Evolutionary conservation across 345 rosid species (phyloP), one percentile per base, ranked within the genome.

Genomic region (Lumnitzera littorea): DNA sequence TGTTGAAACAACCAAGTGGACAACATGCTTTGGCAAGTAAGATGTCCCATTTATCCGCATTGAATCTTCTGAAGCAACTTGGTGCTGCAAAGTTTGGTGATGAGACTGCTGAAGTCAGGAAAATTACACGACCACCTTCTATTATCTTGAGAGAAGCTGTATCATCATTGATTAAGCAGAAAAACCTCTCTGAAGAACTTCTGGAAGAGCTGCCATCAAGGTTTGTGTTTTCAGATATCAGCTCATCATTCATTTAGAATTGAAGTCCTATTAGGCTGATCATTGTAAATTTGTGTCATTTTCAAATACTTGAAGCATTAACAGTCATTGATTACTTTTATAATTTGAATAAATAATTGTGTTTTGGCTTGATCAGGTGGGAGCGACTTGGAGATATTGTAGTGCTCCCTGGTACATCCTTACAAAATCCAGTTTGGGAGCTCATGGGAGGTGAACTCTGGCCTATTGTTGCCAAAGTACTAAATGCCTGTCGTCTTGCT

Each of bases 311-410:
- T 9, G 7, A 36, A 36, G 11, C 7, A 36, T 36, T 36, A 4
- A 36, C 9, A 9, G 43, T 36, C 43, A 16, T 53, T 51, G 24
- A 16, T 16, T n/a, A 53, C 17, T 14, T 53, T 13, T 11, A 47
- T 16, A 57, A 11, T 43, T n/a, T 14, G 4, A 3, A 29, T 57
- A 13, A 17, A 11, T 57, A 16, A 46, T 57, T 23, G 15, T 25
- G n/a, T 11, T 57, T 15, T 57, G 13, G 47, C 51, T 51, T 27
- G 51, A 31, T 70, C 80, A 92, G 96, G 75, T 92, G 96, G 98
- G 98, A 87, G 58, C 76, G 87, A 54, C 85, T 87, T 53, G 94
- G 94, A 55, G 91, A 92, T 80, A 82, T 92, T 63, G 78, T 84
- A 74, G 91, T 92, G 69, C 87, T 91, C 65, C 95, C 97, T 4